Evolutionary conservation across 495 filamentous ascomycete species (phyloP).

Genomic region (Talaromyces adpressus): DNA sequence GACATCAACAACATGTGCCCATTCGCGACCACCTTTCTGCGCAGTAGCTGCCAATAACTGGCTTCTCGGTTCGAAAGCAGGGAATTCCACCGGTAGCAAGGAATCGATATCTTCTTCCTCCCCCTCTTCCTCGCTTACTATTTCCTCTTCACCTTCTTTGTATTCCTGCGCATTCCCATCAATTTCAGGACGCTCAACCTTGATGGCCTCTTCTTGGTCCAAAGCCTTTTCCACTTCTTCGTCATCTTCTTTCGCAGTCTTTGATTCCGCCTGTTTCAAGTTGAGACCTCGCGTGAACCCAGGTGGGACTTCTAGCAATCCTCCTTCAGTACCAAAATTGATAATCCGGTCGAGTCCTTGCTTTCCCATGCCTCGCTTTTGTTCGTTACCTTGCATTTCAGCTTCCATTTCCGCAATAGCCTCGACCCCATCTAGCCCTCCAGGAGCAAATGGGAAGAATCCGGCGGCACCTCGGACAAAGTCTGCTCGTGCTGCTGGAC

Average conservation of each 20-base stretch:
- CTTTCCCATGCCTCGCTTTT: constrained; percentile 32
- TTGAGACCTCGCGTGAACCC: constrained; percentile 75
- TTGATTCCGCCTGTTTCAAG: constrained; percentile 55
- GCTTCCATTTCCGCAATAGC: constrained; percentile 71
- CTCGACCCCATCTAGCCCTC: constrained; percentile 83
- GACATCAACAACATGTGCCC: constrained; percentile 97
- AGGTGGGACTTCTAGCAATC: constrained; percentile 74
- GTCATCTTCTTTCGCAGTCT: constrained; percentile 49
- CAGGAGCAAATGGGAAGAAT: constrained; percentile 93
- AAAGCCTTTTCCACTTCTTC: constrained; percentile 70
- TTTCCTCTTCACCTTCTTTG: constrained; percentile 29
- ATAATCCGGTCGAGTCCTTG: constrained; percentile 69
- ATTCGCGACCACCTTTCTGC: constrained; percentile 73
- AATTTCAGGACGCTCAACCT: constrained; percentile 17
- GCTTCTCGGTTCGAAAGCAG: constrained; percentile 79
- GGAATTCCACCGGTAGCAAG: constrained; percentile 87
- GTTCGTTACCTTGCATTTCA: constrained; percentile 38
- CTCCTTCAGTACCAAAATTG: constrained; percentile 67
- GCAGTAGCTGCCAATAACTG: constrained; percentile 63
- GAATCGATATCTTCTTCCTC: constrained; percentile 85
- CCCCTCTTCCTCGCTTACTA: constrained; percentile 42
- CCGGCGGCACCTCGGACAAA: constrained; percentile 94
- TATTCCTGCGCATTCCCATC: constrained; percentile 22
- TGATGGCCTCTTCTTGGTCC: constrained; percentile 47
- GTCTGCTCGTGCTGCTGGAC: constrained; percentile 80